Evolutionary conservation across 2,329 filamentous ascomycete genomes (phyloP).

Genomic region (Thielaviopsis euricoi): DNA sequence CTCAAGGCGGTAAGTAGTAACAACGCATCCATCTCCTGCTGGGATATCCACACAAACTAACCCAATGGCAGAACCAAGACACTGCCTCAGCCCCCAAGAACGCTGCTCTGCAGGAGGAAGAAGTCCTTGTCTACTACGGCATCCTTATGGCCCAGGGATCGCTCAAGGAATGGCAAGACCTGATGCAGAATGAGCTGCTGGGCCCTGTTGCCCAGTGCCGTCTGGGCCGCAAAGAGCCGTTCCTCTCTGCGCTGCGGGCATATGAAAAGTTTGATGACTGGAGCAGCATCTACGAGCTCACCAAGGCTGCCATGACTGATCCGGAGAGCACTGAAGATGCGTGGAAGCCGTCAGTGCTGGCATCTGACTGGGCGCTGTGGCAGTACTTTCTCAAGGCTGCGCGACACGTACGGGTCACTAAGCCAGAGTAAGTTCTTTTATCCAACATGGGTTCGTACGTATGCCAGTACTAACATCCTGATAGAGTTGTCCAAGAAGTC

Average conservation of each 20-base stretch:
- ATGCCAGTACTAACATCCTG: neutral
- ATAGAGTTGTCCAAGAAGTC: conserved; percentile 17
- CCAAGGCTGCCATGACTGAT: conserved; percentile 25
- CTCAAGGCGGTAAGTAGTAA: conserved; percentile 6
- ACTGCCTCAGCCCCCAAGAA: conserved; percentile 1
- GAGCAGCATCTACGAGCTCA: conserved; percentile 27
- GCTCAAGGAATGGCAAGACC: conserved; percentile 24
- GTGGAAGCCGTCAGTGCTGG: conserved; percentile 24
- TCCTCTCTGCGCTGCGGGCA: conserved; percentile 24
- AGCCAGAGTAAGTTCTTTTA: conserved; percentile 8
- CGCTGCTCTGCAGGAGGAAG: conserved; percentile 24
- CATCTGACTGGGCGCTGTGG: conserved; percentile 27
- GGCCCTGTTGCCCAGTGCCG: conserved; percentile 28
- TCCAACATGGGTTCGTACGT: conserved; percentile 9
- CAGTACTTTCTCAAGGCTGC: conserved; percentile 19
- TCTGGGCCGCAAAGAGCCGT: conserved; percentile 29
- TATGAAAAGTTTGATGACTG: conserved; percentile 25
- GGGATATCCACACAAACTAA: neutral
- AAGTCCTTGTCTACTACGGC: conserved; percentile 32
- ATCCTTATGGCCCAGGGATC: conserved; percentile 28
- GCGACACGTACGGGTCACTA: conserved; percentile 1
- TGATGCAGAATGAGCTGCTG: conserved; percentile 23
- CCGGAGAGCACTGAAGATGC: conserved; percentile 21
- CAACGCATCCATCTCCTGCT: no score
- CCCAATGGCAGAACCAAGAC: conserved; percentile 4